phyloP scores from a whole-genome alignment of 768 basidiomycete species.

The Porpolomopsis calyptriformis region DNA sequence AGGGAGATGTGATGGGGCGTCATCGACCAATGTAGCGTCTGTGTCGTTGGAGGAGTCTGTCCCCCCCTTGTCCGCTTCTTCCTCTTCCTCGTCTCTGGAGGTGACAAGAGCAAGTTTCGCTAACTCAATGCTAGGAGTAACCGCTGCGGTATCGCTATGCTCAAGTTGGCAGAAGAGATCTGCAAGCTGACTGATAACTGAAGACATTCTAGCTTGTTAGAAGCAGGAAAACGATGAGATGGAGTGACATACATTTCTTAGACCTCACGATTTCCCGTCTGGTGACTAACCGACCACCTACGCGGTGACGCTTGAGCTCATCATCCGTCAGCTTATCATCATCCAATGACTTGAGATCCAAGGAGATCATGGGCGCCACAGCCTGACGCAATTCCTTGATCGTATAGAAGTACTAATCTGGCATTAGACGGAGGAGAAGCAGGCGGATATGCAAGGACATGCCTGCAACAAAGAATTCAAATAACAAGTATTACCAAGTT shows the following conservation, averaged over 20 bases:
- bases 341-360: conserved; percentile 44
- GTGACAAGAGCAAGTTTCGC: conserved; percentile 89
- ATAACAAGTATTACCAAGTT: conserved; percentile 84
- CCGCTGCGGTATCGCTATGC: conserved; percentile 48
- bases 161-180: conserved; percentile 72
- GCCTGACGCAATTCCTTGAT: conserved; percentile 80
- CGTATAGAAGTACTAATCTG: conserved; percentile 82
- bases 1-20: conserved; percentile 35
- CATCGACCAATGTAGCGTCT: conserved; percentile 82
- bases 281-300: conserved; percentile 79
- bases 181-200: conserved; percentile 75
- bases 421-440: neutral
- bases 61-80: conserved; percentile 58
- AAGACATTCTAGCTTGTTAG: conserved; percentile 9
- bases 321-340: conserved; percentile 72
- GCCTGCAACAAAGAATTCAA: conserved; percentile 73
- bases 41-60: conserved; percentile 81
- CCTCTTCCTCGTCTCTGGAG: conserved; percentile 82
- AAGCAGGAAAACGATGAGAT: neutral
- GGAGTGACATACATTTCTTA: conserved; percentile 56
- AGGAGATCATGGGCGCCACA: conserved; percentile 47
- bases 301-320: conserved; percentile 72
- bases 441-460: conserved; percentile 8
- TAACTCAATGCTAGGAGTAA: conserved; percentile 77
- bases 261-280: conserved; percentile 73